These are phyloP conservation scores for Rhododendron henanense DNA, from an alignment of 148 eudicot species.

Conservation along the genomic window DNA sequence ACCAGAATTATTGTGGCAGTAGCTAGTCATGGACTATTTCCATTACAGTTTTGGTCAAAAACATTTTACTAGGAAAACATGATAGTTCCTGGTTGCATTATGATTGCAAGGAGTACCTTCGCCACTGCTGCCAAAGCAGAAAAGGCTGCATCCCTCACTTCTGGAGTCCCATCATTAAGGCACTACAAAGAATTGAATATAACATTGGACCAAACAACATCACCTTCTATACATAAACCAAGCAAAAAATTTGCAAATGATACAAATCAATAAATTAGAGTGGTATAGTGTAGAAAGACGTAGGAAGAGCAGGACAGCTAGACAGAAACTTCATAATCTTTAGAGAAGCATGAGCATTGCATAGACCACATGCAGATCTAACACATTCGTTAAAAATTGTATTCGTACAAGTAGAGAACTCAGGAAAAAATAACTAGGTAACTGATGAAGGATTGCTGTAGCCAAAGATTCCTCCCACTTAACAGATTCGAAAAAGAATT, in stretches of 20 bases:
- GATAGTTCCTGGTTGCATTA: neutral
- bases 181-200: constrained; percentile 34
- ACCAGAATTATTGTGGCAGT: neutral
- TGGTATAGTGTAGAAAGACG: neutral
- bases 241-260: neutral
- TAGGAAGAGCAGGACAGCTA: neutral
- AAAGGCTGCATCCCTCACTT: constrained; percentile 98
- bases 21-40: neutral
- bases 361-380: neutral
- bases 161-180: constrained; percentile 98
- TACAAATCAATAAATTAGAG: constrained; percentile 1
- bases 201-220: neutral
- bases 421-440: neutral
- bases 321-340: neutral
- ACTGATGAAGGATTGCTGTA: neutral
- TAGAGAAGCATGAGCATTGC: neutral
- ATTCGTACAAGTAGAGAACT: neutral
- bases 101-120: constrained; percentile 42
- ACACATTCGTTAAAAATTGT: neutral
- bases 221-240: neutral
- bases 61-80: neutral
- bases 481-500: neutral
- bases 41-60: neutral
- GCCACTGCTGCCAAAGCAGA: constrained; percentile 93
- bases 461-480: neutral